phyloP scores from a whole-genome alignment of 2,329 filamentous ascomycete genomes.

The Penicillium verrucosum region DNA sequence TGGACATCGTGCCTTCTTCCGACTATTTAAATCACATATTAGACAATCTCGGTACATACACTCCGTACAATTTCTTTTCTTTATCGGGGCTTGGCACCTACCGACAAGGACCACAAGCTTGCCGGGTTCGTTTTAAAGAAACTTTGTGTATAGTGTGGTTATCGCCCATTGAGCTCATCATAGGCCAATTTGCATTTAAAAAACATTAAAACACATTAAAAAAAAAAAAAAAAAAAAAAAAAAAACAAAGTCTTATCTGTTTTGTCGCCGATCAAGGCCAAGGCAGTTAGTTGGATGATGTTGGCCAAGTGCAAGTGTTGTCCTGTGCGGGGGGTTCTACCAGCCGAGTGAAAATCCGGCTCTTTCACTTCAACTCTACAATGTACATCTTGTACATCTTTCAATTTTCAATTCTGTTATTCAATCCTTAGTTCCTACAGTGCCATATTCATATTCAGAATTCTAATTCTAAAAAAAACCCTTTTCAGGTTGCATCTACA shows the following conservation, averaged over 20 bases:
- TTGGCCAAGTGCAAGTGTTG: neutral
- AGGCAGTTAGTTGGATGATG: neutral
- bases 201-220: neutral
- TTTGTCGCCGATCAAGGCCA: neutral
- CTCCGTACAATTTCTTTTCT: neutral
- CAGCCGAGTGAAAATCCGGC: no score
- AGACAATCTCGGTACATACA: neutral
- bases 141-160: constrained; percentile 28
- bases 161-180: constrained; percentile 5
- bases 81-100: constrained; percentile 10
- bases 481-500: neutral
- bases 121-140: constrained; percentile 25
- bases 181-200: neutral
- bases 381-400: neutral
- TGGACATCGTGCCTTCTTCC: constrained; percentile 29
- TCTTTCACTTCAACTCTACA: neutral
- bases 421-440: neutral
- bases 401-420: neutral
- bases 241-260: neutral
- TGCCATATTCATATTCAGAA: no score
- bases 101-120: constrained; percentile 29
- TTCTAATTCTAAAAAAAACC: neutral
- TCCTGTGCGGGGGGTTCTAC: neutral
- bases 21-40: constrained; percentile 9
- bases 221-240: no score